phyloP scores from a whole-genome alignment of 1,284 basidiomycete species.

The Schizophyllum commune region DNA sequence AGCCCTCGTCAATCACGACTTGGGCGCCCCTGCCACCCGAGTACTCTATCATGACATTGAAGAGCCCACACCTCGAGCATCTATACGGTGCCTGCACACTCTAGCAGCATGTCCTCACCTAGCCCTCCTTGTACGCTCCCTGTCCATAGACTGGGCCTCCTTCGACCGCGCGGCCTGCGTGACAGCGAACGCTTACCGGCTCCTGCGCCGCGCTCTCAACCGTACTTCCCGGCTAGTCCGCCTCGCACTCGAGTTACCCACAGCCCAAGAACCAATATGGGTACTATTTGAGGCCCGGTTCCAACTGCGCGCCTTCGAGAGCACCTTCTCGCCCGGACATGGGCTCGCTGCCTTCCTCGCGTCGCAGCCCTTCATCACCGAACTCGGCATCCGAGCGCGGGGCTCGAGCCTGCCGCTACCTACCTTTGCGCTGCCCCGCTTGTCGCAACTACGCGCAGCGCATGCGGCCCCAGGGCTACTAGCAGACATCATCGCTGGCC shows the following conservation, averaged over 20 bases:
- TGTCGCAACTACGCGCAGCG: constrained; percentile 45
- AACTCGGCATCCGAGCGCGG: constrained; percentile 47
- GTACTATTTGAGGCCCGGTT: constrained; percentile 25
- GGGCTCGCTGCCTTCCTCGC: constrained; percentile 45
- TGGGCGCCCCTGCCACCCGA: constrained; percentile 33
- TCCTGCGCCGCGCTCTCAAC: constrained; percentile 36
- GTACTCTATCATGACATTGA: constrained; percentile 39
- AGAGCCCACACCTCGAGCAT: constrained; percentile 12
- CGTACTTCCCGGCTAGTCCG: constrained; percentile 30
- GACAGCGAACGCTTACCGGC: constrained; percentile 37
- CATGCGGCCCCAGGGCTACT: constrained; percentile 40
- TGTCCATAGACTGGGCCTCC: constrained; percentile 34
- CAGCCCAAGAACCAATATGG: constrained; percentile 36
- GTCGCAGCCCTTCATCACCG: constrained; percentile 36
- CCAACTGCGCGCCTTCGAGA: constrained; percentile 12
- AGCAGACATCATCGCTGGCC: constrained; percentile 34
- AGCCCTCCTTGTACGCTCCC: constrained; percentile 31
- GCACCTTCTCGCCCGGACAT: constrained; percentile 35
- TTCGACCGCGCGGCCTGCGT: constrained; percentile 19
- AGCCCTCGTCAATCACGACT: constrained; percentile 24
- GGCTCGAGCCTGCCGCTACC: constrained; percentile 28
- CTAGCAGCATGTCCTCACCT: constrained; percentile 28
- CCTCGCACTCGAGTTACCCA: constrained; percentile 41
- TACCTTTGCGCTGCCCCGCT: constrained; percentile 35
- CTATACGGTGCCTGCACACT: constrained; percentile 13